Conservation (phyloP, 441 rosid species). For the Adansonia madagascariensis region DNA sequence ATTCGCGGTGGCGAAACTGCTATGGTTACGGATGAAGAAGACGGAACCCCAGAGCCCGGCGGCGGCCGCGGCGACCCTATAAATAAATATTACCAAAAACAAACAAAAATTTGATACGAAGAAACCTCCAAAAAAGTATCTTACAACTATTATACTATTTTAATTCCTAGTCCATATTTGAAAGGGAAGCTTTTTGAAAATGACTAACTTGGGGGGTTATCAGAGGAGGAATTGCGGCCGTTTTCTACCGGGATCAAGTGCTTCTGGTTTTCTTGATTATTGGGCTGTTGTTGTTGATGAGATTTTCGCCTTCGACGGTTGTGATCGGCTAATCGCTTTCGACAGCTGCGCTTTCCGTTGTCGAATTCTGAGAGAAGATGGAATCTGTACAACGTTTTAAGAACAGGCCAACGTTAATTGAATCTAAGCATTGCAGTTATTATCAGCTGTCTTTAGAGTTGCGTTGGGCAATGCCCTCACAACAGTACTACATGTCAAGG, state of each 20-base stretch:
- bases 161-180: background rate
- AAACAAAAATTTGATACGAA: background rate
- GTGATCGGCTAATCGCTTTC: conserved; percentile 92
- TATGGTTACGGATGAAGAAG: conserved; percentile 61
- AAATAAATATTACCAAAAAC: background rate
- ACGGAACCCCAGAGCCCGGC: conserved; percentile 57
- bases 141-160: too few relatives aligned
- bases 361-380: conserved; percentile 90
- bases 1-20: conserved; percentile 74
- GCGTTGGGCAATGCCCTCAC: background rate
- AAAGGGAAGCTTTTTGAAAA: background rate
- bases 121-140: background rate
- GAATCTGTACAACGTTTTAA: conserved; percentile 53
- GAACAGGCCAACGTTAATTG: conserved; percentile 10
- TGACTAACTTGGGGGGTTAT: conserved; percentile 48
- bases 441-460: background rate
- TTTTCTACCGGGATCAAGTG: conserved; percentile 35
- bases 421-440: conserved; percentile 15
- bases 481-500: background rate
- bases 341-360: conserved; percentile 95
- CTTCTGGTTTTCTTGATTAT: conserved; percentile 47
- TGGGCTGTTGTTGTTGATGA: conserved; percentile 46
- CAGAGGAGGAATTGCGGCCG: conserved; percentile 40
- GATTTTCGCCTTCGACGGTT: conserved; percentile 90
- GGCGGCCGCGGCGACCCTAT: conserved; percentile 47